Evolutionary conservation across 108 stramenopile genomes (phyloP).

Genomic region (Stephanodiscus minutulus): DNA sequence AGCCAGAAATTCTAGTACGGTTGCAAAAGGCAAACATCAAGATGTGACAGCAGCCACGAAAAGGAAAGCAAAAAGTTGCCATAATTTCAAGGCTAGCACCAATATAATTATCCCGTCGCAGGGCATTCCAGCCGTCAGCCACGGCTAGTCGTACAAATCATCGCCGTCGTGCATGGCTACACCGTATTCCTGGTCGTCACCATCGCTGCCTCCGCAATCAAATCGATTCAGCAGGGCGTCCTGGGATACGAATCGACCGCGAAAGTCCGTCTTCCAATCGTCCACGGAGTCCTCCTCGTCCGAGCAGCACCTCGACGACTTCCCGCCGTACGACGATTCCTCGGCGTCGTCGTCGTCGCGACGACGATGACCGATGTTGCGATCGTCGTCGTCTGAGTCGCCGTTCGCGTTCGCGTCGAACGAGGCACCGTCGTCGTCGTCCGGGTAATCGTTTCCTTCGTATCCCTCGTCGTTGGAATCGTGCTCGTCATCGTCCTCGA

Average conservation of each 20-base stretch:
- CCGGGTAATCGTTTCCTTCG: slow-evolving; percentile 50
- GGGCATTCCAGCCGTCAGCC: too few relatives aligned
- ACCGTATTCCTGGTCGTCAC: slow-evolving; percentile 30
- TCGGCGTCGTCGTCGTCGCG: slow-evolving; percentile 2
- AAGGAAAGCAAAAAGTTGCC: too few relatives aligned
- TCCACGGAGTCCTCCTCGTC: slow-evolving; percentile 10
- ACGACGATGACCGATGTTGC: too few relatives aligned
- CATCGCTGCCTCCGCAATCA: slow-evolving; percentile 28
- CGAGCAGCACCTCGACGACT: not conserved
- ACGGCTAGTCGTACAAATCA: not conserved
- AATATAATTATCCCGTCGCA: too few relatives aligned
- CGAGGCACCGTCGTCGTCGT: slow-evolving; percentile 11
- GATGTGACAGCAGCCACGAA: too few relatives aligned
- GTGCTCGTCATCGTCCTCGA: slow-evolving; percentile 20
- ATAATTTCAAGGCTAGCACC: too few relatives aligned
- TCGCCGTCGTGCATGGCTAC: slow-evolving; percentile 19
- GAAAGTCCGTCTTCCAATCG: slow-evolving; percentile 43
- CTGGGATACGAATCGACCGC: slow-evolving; percentile 25
- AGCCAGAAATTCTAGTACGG: too few relatives aligned
- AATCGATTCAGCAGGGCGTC: slow-evolving; percentile 15
- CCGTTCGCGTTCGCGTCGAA: slow-evolving; percentile 6
- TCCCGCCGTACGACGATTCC: not conserved
- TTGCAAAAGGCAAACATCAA: too few relatives aligned
- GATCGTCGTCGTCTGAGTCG: slow-evolving; percentile 22
- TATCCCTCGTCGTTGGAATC: slow-evolving; percentile 46